Evolutionary conservation across 2,329 filamentous ascomycete species (phyloP).

Genomic region (Pseudogymnoascus sp.): DNA sequence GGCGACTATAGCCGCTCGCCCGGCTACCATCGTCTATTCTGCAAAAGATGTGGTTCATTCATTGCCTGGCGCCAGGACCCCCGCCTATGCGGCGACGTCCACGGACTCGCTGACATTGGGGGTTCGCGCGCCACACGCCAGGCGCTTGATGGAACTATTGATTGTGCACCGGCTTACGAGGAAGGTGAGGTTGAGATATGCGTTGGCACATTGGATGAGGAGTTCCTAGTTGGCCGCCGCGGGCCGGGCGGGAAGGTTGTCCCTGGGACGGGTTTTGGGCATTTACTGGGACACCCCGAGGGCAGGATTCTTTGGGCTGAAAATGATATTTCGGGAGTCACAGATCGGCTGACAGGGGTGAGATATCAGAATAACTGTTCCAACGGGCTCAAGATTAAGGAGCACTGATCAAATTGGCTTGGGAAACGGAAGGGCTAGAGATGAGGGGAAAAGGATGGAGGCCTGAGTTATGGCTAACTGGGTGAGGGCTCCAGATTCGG

Average conservation of each 20-base stretch:
- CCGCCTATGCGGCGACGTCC: not conserved
- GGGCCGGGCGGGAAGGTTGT: conserved; percentile 13
- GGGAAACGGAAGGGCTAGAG: not conserved
- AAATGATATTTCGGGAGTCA: conserved; percentile 9
- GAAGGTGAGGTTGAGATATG: conserved; percentile 29
- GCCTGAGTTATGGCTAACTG: not conserved
- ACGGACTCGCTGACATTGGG: not conserved
- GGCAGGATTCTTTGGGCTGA: conserved; percentile 10
- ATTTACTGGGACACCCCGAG: conserved; percentile 5
- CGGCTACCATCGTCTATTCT: conserved; percentile 41
- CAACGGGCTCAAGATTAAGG: not conserved
- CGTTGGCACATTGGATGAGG: conserved; percentile 40
- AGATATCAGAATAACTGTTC: not conserved
- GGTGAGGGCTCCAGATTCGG: conserved; percentile 2
- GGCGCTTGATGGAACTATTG: not conserved
- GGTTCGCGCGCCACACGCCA: not conserved
- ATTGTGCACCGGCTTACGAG: not conserved
- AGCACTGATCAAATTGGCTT: not conserved
- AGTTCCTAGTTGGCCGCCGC: conserved; percentile 30
- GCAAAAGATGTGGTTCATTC: conserved; percentile 42
- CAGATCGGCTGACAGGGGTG: conserved; percentile 2
- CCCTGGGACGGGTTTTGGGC: not conserved
- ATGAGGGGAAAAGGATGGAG: not conserved
- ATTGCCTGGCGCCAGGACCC: conserved; percentile 37
- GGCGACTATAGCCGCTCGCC: conserved; percentile 37